Evolutionary conservation across 148 eudicot species (phyloP).

Genomic region (Rhododendron kiyosumense): DNA sequence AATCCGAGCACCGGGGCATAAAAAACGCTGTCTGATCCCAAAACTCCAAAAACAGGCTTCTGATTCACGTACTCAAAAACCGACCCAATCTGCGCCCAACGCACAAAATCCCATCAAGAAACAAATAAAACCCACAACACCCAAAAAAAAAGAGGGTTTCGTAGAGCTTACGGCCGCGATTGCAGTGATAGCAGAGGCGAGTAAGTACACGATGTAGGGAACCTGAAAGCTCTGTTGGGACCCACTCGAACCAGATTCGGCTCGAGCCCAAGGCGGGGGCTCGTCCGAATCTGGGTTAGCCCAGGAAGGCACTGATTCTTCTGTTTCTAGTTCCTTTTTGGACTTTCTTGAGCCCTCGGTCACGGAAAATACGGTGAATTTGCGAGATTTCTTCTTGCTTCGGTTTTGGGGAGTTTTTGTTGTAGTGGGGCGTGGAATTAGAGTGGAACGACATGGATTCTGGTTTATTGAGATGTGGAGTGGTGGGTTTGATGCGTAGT

Average conservation of each 20-base stretch:
- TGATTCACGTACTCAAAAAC: conserved; percentile 83
- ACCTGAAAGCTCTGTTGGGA: conserved; percentile 39
- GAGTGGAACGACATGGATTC: background rate
- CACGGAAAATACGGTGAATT: conserved; percentile 33
- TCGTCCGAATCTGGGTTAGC: conserved; percentile 82
- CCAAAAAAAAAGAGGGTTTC: background rate
- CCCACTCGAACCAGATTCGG: conserved; percentile 37
- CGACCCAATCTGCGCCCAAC: conserved; percentile 62
- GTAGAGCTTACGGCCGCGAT: conserved; percentile 70
- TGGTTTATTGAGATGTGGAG: background rate
- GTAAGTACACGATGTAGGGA: conserved; percentile 76
- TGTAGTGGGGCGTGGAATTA: background rate
- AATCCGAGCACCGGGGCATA: conserved; percentile 93
- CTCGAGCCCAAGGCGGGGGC: conserved; percentile 95
- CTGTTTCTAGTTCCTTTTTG: conserved; percentile 22
- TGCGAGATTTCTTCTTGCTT: background rate
- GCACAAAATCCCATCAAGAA: background rate
- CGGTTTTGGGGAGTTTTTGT: background rate
- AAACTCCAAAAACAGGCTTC: conserved; percentile 77
- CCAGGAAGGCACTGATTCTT: conserved; percentile 71
- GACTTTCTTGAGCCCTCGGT: conserved; percentile 44
- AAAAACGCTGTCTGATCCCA: conserved; percentile 70
- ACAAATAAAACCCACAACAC: background rate
- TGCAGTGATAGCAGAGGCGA: conserved; percentile 91
- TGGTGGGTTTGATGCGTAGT: background rate